Evolutionary conservation across 192 early-diverging fungal species (phyloP).

Genomic region (Umbelopsis ramanniana): DNA sequence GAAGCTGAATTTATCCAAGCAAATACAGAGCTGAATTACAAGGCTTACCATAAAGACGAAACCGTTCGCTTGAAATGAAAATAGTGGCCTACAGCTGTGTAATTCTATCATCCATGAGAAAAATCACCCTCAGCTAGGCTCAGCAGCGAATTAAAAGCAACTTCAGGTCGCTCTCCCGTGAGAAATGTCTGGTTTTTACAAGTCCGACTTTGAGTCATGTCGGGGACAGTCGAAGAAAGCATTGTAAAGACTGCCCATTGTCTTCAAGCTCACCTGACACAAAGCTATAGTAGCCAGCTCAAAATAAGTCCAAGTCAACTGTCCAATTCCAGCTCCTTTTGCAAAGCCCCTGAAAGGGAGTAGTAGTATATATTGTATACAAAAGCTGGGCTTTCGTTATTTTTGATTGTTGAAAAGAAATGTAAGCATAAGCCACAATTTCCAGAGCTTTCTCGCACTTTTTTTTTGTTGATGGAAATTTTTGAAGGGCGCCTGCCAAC

Average conservation of each 20-base stretch:
- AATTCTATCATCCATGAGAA: background rate
- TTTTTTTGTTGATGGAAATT: slow-evolving; percentile 20
- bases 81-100: background rate
- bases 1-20: too few relatives aligned
- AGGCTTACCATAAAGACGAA: too few relatives aligned
- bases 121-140: background rate
- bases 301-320: background rate
- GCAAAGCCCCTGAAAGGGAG: too few relatives aligned
- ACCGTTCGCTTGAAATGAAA: too few relatives aligned
- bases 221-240: background rate
- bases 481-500: slow-evolving; percentile 20
- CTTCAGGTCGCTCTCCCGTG: background rate
- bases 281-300: background rate
- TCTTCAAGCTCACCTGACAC: background rate
- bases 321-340: background rate
- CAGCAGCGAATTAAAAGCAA: background rate
- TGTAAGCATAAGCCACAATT: slow-evolving; percentile 9
- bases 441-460: slow-evolving; percentile 20
- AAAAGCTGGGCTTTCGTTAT: background rate
- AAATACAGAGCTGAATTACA: too few relatives aligned
- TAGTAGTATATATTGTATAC: too few relatives aligned
- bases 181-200: background rate
- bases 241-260: background rate
- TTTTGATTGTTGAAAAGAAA: slow-evolving; percentile 2
- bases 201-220: slow-evolving; percentile 20